phyloP scores from a whole-genome alignment of 768 basidiomycete species.

The Tulasnella sp. region DNA sequence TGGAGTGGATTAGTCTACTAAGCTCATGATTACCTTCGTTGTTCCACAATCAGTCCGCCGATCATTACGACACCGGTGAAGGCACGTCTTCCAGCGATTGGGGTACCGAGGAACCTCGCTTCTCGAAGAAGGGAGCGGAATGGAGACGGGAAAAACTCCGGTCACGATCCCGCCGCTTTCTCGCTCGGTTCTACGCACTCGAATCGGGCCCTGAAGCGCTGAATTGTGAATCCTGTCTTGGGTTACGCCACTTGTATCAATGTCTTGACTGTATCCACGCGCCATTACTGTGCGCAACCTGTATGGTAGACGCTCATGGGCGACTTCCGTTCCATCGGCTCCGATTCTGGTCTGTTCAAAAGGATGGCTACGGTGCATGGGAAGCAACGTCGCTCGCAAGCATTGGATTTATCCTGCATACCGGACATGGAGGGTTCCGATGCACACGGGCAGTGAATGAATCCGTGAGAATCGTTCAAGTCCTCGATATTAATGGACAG shows the following conservation, averaged over 20 bases:
- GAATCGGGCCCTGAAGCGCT: not conserved
- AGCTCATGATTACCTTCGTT: too few relatives aligned
- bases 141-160: not conserved
- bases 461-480: not conserved
- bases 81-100: not conserved
- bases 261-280: not conserved
- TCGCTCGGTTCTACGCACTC: not conserved
- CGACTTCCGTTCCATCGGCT: not conserved
- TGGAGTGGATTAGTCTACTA: too few relatives aligned
- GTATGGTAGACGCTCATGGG: not conserved
- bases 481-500: not conserved
- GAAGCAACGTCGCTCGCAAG: not conserved
- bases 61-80: not conserved
- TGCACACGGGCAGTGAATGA: not conserved
- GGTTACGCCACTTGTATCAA: not conserved
- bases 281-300: not conserved
- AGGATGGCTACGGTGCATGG: not conserved
- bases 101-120: not conserved
- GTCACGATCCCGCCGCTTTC: not conserved
- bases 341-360: not conserved
- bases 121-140: not conserved
- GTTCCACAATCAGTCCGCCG: not conserved
- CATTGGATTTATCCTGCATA: not conserved
- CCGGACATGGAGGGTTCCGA: not conserved
- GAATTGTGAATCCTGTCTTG: too few relatives aligned